Conservation (phyloP, 2,329 filamentous ascomycete species). For the Drechslera avenae region DNA sequence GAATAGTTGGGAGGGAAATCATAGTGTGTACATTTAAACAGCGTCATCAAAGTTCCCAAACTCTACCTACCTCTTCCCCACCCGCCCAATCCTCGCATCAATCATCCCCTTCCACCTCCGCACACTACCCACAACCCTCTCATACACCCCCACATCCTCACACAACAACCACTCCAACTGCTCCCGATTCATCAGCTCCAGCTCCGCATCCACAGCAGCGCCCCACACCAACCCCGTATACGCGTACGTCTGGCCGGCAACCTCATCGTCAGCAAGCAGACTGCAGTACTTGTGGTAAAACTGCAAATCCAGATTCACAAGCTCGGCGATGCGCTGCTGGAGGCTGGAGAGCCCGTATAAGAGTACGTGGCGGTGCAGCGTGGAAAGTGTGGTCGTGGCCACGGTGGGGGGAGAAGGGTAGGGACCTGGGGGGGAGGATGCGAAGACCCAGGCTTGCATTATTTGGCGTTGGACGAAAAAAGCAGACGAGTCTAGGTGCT, state of each 20-base stretch:
- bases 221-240: not conserved
- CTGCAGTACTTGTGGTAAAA: constrained; percentile 1
- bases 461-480: not conserved
- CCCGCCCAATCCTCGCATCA: not conserved
- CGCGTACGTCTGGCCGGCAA: not conserved
- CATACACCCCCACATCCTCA: not conserved
- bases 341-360: not conserved
- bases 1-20: too few relatives aligned
- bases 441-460: constrained; percentile 2
- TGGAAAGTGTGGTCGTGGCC: not conserved
- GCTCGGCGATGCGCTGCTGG: not conserved
- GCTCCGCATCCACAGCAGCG: not conserved
- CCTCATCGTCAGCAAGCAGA: not conserved
- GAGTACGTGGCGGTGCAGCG: not conserved
- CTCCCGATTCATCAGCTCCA: not conserved
- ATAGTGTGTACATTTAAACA: too few relatives aligned
- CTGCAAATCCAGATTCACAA: not conserved
- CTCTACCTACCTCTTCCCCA: not conserved
- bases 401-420: not conserved
- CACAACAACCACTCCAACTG: not conserved
- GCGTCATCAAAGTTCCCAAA: not conserved
- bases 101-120: not conserved
- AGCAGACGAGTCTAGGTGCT: not conserved
- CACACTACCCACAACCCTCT: constrained; percentile 1
- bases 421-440: not conserved